Evolutionary conservation across 2,329 filamentous ascomycete genomes (phyloP).

Genomic region (Rhexocercosporidium sp.): DNA sequence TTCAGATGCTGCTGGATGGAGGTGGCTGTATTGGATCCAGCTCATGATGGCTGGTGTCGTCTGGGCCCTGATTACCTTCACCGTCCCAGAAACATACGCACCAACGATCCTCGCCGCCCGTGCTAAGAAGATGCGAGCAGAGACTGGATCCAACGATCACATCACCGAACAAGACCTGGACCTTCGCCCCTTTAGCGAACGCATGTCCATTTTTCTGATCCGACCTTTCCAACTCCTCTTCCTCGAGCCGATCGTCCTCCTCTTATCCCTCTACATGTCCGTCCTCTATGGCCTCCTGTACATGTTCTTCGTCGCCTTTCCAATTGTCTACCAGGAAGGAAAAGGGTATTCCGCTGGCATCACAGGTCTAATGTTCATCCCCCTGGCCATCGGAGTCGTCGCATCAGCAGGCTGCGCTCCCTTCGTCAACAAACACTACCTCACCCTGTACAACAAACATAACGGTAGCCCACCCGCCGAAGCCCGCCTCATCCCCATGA

Average conservation of each 20-base stretch:
- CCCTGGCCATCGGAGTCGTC: constrained; percentile 77
- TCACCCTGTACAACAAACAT: constrained; percentile 64
- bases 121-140: constrained; percentile 73
- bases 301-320: constrained; percentile 57
- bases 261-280: constrained; percentile 85
- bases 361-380: constrained; percentile 88
- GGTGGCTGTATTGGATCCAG: constrained; percentile 89
- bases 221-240: constrained; percentile 88
- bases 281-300: constrained; percentile 58
- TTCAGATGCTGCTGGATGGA: constrained; percentile 72
- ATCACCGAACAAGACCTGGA: constrained; percentile 86
- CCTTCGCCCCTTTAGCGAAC: constrained; percentile 68
- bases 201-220: constrained; percentile 75
- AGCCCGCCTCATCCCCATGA: constrained; percentile 81
- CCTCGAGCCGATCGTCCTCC: constrained; percentile 81
- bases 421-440: constrained; percentile 81
- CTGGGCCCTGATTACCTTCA: constrained; percentile 81
- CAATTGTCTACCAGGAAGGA: constrained; percentile 72
- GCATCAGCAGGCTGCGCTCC: constrained; percentile 70
- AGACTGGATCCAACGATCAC: constrained; percentile 68
- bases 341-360: constrained; percentile 78
- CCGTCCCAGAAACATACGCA: constrained; percentile 88
- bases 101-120: constrained; percentile 75
- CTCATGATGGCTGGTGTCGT: constrained; percentile 73
- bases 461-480: constrained; percentile 79